Percentiles rank a stretch among this genome's conserved stretches.
phyloP scores from a whole-genome alignment of 345 rosid genomes.

The Syzygium aqueum region DNA sequence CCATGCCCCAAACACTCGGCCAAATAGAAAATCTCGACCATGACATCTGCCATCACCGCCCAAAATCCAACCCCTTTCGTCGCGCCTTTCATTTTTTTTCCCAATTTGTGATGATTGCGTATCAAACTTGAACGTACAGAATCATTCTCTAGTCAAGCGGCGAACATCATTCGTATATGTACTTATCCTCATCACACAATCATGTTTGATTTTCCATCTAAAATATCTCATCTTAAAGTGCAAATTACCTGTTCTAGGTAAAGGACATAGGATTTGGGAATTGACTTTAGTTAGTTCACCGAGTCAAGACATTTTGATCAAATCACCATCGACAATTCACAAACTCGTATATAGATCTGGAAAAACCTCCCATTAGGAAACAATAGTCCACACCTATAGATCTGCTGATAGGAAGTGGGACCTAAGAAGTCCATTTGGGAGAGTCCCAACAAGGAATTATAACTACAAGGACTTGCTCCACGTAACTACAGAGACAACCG shows the following conservation, averaged over 20 bases:
- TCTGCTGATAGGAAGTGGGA: neutral
- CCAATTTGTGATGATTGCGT: no score
- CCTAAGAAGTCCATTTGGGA: neutral
- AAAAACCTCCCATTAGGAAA: neutral
- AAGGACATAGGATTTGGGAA: neutral
- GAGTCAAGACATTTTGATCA: neutral
- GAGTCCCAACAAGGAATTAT: neutral
- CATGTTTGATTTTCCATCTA: neutral
- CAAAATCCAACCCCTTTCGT: no score
- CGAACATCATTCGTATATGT: no score
- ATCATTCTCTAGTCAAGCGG: no score
- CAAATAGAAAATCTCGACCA: no score
- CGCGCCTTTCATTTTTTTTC: no score
- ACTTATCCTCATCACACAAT: neutral
- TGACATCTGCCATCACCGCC: no score
- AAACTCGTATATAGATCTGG: neutral
- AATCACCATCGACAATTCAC: neutral
- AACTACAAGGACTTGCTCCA: neutral
- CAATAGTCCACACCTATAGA: no score
- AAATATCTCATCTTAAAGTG: neutral
- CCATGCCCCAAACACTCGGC: no score
- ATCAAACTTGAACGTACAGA: fast-evolving
- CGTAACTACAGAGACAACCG: neutral
- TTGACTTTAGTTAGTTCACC: neutral
- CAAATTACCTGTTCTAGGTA: neutral